These are phyloP conservation scores for Sporothrix dimorphospora DNA, from an alignment of 2,329 filamentous ascomycete species.

Conservation along the genomic window DNA sequence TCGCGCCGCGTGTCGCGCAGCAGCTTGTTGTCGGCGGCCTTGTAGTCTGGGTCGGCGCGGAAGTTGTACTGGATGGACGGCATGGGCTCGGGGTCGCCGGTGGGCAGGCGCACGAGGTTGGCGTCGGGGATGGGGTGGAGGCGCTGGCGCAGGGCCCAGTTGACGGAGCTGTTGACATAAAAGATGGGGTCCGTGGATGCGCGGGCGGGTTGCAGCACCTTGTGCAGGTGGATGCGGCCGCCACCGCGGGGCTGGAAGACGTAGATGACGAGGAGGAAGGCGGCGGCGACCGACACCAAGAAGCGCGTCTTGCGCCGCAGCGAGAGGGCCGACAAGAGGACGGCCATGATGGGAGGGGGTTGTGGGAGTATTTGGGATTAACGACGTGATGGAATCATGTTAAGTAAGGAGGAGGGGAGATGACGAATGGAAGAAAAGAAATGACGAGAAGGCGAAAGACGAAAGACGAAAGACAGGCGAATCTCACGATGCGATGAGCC, in stretches of 20 bases:
- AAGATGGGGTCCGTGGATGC: constrained; percentile 28
- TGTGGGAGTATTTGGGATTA: background rate
- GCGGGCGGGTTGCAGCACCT: constrained; percentile 23
- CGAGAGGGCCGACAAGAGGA: constrained; percentile 24
- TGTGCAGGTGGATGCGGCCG: constrained; percentile 17
- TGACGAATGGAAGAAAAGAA: too few relatives aligned
- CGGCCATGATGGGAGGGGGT: constrained; percentile 5
- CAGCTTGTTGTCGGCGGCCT: background rate
- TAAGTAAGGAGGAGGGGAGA: background rate
- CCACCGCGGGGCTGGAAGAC: background rate
- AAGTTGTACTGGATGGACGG: constrained; percentile 51
- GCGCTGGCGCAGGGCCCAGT: constrained; percentile 39
- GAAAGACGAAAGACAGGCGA: background rate
- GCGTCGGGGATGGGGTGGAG: constrained; percentile 36
- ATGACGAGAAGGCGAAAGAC: background rate
- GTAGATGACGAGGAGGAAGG: constrained; percentile 16
- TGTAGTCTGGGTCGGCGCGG: constrained; percentile 23
- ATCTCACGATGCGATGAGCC: constrained; percentile 11
- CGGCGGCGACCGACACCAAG: constrained; percentile 15
- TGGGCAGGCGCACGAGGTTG: constrained; percentile 39
- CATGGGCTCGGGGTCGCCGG: constrained; percentile 40
- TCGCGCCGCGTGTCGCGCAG: constrained; percentile 28
- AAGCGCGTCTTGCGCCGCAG: constrained; percentile 26
- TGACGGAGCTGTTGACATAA: constrained; percentile 38
- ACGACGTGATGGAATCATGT: background rate